Evolutionary conservation across 2,329 filamentous ascomycete genomes (phyloP), one percentile per base, ranked within the genome.

Genomic region (Westerdykella ornata): DNA sequence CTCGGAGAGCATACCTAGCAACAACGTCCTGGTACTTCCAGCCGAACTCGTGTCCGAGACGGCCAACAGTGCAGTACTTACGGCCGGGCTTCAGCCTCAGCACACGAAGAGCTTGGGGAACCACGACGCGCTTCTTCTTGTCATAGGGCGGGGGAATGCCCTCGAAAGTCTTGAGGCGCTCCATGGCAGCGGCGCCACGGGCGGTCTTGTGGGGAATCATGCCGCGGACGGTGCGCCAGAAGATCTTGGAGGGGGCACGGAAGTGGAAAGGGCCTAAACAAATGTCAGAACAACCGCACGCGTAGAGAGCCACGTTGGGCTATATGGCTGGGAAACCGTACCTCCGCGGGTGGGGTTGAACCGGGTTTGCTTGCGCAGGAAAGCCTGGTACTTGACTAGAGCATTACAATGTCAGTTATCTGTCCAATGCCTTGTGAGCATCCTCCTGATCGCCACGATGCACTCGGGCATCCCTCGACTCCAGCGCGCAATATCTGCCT

Each of bases 11-110:
- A 68, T 77, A 97, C 89, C 87, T 88, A 67, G 84, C 85, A 76
- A 98, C 92, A 69, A 98, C 89, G 71, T 96, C 90, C 81, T 96
- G 86, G 85, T 98, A 97, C 80, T 98, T 98, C 92, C 92, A 98
- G 77, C 92, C 92, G 68, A 97, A 92, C 80, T 98, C 92, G 76
- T 96, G 89, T 74, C 87, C 92, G 69, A 98, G 79, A 76, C 92
- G 84, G 64, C 92, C 92, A 62, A 98, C 90, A 57, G 89, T 94
- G 86, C 92, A 98, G 87, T 94, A 98, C 84, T 98, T 98, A 80
- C 92, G 88, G 70, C 92, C 92, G 67, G 92, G 92, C 82, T 96
- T 94, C 72, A 98, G 80, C 72, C 92, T 82, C 71, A 98, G 82
- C 60, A 98, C 85, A 69, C 92, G 84, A 68, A 98, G 82, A 65